A percentile compares a stretch with the other conserved stretches of the same genome.
Evolutionary conservation across 148 eudicot genomes (phyloP).

Genomic region (Vaccinium macrocarpon): DNA sequence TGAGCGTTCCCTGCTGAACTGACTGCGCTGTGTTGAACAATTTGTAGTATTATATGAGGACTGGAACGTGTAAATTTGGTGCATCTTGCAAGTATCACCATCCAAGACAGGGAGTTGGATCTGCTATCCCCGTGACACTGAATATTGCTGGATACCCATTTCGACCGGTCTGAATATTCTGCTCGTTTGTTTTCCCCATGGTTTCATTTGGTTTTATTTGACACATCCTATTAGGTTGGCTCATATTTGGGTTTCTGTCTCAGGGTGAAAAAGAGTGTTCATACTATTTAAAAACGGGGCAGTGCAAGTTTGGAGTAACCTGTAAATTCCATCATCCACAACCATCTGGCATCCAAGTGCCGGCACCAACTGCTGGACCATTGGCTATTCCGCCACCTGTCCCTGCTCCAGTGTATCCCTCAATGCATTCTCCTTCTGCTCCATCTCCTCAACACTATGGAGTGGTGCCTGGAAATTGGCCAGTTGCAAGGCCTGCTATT

Average conservation of each 20-base stretch:
- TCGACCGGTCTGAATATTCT: constrained; percentile 60
- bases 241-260: constrained; percentile 10
- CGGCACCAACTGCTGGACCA: constrained; percentile 39
- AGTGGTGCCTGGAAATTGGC: constrained; percentile 63
- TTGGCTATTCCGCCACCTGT: constrained; percentile 38
- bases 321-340: constrained; percentile 97
- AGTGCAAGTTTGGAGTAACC: constrained; percentile 88
- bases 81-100: constrained; percentile 95
- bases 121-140: constrained; percentile 45
- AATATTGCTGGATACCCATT: constrained; percentile 75
- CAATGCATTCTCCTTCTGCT: constrained; percentile 44
- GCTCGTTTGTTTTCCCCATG: not conserved
- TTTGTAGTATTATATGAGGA: constrained; percentile 83
- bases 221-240: not conserved
- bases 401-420: constrained; percentile 44
- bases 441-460: constrained; percentile 76
- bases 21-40: constrained; percentile 7
- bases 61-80: constrained; percentile 93
- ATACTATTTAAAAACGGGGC: constrained; percentile 82
- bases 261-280: constrained; percentile 98
- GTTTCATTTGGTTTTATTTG: not conserved
- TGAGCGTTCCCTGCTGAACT: not conserved
- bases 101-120: constrained; percentile 76
- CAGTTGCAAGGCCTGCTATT: constrained; percentile 65
- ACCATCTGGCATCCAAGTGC: constrained; percentile 47